Percentiles rank a stretch among this genome's conserved stretches.
Conservation (phyloP, 306 rosid genomes). For the Cicer chorassanicum region DNA sequence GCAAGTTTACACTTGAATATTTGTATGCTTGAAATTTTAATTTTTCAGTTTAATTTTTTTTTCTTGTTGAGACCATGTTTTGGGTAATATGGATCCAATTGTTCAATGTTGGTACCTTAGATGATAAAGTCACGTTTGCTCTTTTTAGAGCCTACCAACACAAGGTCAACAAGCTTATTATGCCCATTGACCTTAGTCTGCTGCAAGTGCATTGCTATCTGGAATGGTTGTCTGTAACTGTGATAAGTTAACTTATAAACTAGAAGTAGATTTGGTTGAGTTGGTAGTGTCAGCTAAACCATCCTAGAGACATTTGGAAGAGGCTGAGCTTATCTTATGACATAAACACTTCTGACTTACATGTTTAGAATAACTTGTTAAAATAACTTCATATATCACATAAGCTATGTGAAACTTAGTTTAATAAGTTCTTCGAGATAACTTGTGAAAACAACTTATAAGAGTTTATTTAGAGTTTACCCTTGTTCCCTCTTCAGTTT, state of each 20-base stretch:
- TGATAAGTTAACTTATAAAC: slow-evolving; percentile 19
- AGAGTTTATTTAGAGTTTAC: neutral
- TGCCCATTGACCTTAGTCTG: slow-evolving; percentile 8
- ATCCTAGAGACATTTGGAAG: neutral
- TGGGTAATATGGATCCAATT: slow-evolving; percentile 20
- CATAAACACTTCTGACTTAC: neutral
- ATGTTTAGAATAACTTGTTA: neutral
- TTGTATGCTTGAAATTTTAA: slow-evolving; percentile 37
- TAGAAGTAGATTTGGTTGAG: neutral
- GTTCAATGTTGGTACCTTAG: slow-evolving; percentile 30
- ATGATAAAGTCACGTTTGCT: slow-evolving; percentile 14
- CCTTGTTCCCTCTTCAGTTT: neutral
- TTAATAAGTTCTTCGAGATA: neutral
- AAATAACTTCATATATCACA: neutral
- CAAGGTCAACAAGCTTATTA: slow-evolving; percentile 5
- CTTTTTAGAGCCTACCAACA: slow-evolving; percentile 33
- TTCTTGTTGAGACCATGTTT: slow-evolving; percentile 7
- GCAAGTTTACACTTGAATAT: slow-evolving; percentile 51
- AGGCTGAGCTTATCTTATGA: neutral
- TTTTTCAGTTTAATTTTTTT: neutral
- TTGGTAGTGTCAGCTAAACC: neutral
- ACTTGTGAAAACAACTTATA: neutral
- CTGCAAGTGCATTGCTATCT: slow-evolving; percentile 20
- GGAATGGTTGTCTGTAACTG: neutral
- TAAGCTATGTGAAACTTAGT: neutral